Evolutionary conservation across 148 eudicot genomes (phyloP).

Genomic region (Persicaria tinctoria): DNA sequence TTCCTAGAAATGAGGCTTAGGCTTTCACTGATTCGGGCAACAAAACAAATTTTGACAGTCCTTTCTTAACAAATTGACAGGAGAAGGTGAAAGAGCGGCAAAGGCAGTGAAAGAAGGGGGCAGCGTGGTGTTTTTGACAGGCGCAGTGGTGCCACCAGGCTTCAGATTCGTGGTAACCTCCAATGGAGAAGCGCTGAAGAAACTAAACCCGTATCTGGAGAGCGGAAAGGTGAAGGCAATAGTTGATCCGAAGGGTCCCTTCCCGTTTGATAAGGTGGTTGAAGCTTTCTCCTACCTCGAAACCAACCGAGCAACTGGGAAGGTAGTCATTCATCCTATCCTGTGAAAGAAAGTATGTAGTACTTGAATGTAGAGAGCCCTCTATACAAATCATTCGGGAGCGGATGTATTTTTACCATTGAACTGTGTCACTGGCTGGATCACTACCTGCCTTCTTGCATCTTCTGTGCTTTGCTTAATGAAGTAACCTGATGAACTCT

Average conservation of each 20-base stretch:
- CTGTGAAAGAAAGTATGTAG: conserved; percentile 22
- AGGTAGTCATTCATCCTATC: conserved; percentile 83
- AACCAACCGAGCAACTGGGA: conserved; percentile 80
- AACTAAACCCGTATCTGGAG: conserved; percentile 72
- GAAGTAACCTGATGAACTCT: too few species aligned
- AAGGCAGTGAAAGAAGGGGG: conserved; percentile 91
- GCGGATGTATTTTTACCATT: not conserved
- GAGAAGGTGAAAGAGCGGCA: conserved; percentile 65
- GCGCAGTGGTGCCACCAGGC: conserved; percentile 79
- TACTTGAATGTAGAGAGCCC: conserved; percentile 5
- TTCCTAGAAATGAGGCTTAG: too few species aligned
- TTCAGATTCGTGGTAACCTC: conserved; percentile 87
- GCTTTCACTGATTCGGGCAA: too few species aligned
- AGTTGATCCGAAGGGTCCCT: conserved; percentile 79
- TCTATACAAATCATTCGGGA: not conserved
- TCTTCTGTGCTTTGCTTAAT: too few species aligned
- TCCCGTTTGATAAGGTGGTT: conserved; percentile 58
- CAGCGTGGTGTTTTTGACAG: conserved; percentile 68
- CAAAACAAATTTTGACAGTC: too few species aligned
- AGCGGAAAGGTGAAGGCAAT: conserved; percentile 74
- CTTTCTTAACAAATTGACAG: conserved; percentile 23
- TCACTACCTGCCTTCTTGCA: too few species aligned
- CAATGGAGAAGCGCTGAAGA: conserved; percentile 56
- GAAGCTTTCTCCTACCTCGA: conserved; percentile 85
- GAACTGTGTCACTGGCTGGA: not conserved